Percentiles rank a stretch among this genome's conserved stretches.
phyloP scores from a whole-genome alignment of 164 flowering plant genomes.

The Platanus orientalis region DNA sequence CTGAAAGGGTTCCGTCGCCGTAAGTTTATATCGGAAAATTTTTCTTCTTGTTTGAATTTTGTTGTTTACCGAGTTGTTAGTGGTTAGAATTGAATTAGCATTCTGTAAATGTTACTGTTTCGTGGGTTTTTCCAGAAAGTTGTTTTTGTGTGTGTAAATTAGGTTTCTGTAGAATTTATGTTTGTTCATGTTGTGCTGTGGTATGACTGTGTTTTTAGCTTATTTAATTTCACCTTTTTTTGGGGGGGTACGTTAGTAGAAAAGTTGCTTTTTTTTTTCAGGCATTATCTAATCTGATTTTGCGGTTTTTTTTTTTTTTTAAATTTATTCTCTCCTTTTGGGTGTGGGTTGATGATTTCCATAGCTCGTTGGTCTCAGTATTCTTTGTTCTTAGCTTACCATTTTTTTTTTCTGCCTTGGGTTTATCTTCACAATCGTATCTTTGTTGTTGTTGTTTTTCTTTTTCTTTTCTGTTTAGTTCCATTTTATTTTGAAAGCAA shows the following conservation, averaged over 20 bases:
- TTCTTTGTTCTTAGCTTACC: too few species aligned
- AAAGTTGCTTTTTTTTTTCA: background rate
- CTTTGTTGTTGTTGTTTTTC: too few species aligned
- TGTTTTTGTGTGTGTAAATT: too few species aligned
- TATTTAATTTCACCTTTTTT: background rate
- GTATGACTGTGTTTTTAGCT: background rate
- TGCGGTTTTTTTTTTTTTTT: background rate
- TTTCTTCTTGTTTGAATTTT: background rate
- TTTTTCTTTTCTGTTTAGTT: background rate
- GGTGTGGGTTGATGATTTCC: background rate
- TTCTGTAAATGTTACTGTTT: too few species aligned
- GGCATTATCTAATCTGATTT: background rate
- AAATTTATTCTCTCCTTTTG: background rate
- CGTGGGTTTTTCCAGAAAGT: too few species aligned
- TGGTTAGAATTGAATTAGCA: too few species aligned
- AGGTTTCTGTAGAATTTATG: background rate
- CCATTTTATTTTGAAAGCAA: background rate
- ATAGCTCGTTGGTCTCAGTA: background rate
- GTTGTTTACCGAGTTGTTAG: background rate
- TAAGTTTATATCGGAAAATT: constrained; percentile 14
- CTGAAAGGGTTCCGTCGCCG: constrained; percentile 22
- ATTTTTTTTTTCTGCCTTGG: too few species aligned
- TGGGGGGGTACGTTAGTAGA: background rate
- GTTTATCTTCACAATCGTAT: too few species aligned
- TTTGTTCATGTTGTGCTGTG: background rate